Base-by-base conservation (phyloP, 2,329 filamentous ascomycete species). In the Acrocalymma vagum region DNA sequence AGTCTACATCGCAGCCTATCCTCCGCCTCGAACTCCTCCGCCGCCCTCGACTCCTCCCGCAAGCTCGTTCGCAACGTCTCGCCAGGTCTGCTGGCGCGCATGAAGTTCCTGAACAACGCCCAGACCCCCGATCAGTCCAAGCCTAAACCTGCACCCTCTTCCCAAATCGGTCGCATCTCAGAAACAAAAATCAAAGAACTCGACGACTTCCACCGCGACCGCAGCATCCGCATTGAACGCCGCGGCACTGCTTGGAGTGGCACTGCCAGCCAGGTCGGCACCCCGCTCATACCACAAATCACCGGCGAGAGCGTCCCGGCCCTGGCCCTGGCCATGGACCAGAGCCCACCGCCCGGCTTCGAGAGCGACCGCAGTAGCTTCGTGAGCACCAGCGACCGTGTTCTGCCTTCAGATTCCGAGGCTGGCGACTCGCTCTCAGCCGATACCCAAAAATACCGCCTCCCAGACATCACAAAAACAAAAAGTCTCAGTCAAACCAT, bases 201-300 rank as follows among this genome's bases (percentile, higher is more conserved):
- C 58, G 86, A 91, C 72, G 76, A 82, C 53, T 81, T 82, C 45
- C 84, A 88, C 63, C 55, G 80, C 53, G 79, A 82, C 45, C 60
- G 76, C 62, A 76, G 72, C 51, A 74, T 75, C 51, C 74, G 73
- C 53, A 74, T 88, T 58, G 78, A 85, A 67, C 79, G 85, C 63
- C 80, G 85, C 60, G 86, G 86, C 63, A 83, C 84, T 62, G 81
- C 86, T 57, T 90, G 87, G 87, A 88, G 82, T 74, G 84, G 83
- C 66, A 48, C 46, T 73, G 83, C 82, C 65, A 60, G 60, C 43
- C 58, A 58, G 40, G 42, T 42, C 30, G 53, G 53, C 38, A 60
- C 60, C 26, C 59, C 62, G 27, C 55, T 68, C 49, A 52, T 60
- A 9, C 55, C 63, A 10, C 64, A 67, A 50, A 52, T 58, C 21